Evolutionary conservation across 2,329 filamentous ascomycete species (phyloP), one percentile per base, ranked within the genome.

Genomic region (Bipolaris cookei): DNA sequence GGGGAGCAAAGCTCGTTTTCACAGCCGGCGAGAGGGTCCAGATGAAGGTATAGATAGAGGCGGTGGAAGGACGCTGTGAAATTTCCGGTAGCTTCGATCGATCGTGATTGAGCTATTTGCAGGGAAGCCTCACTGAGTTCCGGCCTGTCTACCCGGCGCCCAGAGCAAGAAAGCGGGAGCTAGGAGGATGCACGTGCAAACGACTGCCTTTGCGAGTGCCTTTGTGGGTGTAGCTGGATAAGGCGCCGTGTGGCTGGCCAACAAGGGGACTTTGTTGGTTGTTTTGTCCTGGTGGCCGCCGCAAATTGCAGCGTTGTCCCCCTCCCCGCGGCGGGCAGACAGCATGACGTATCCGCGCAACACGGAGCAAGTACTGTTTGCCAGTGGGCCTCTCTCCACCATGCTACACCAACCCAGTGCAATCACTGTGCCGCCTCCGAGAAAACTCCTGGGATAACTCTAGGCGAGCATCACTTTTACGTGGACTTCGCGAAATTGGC

Each of bases 141-240:
- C 18, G 41, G 54, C 50, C 39, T 51, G 54, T 54, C 23, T 14
- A 35, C 50, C 37, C 51, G 50, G 48, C 32, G 32, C 37, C 35
- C 42, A 48, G 23, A 47, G 49, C 54, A 43, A 43, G 49, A 46
- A 57, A 51, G 54, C 21, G 54, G 50, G 43, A 54, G 37, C 43
- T 20, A 50, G 35, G 38, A 39, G 38, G n/a, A 30, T 23, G 51
- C 16, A n/a, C 34, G 35, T 20, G 41, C 14, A 14, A 18, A 25
- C 8, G 25, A 25, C 6, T 42, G 16, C 3, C 20, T 34, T 37
- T 23, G 20, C 13, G 28, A 42, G 30, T 58, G 55, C 13, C 28
- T 58, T 61, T 41, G 53, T 61, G 63, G 64, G 49, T 62, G 62
- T 53, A 47, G 44, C 48, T 60, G 58, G 51, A 35, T 38, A 37